These are phyloP conservation scores for Cryptococcus neoformans DNA, from an alignment of 1,284 basidiomycete species.

Conservation along the genomic window DNA sequence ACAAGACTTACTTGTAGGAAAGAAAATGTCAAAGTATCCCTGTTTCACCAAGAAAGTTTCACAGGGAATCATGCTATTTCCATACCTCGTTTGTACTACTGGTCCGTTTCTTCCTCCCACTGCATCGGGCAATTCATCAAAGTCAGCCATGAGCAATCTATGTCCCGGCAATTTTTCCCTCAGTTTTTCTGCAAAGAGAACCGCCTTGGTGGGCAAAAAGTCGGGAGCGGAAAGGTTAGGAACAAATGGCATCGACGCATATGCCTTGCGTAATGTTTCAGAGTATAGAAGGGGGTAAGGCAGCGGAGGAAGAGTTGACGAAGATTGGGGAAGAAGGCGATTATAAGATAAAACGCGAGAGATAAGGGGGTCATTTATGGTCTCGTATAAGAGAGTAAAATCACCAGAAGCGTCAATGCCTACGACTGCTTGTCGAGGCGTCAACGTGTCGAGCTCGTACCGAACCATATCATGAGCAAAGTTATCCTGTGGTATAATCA, in stretches of 20 bases:
- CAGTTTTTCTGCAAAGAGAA: slow-evolving; percentile 80
- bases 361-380: slow-evolving; percentile 81
- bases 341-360: slow-evolving; percentile 59
- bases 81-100: slow-evolving; percentile 92
- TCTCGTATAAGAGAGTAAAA: slow-evolving; percentile 80
- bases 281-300: slow-evolving; percentile 31
- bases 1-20: slow-evolving; percentile 65
- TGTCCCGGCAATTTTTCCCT: slow-evolving; percentile 84
- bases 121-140: slow-evolving; percentile 80
- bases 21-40: slow-evolving; percentile 99
- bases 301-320: slow-evolving; percentile 37
- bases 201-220: slow-evolving; percentile 89
- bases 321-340: slow-evolving; percentile 59
- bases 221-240: slow-evolving; percentile 88
- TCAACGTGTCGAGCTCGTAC: slow-evolving; percentile 72
- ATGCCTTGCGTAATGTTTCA: slow-evolving; percentile 59
- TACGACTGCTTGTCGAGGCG: slow-evolving; percentile 81
- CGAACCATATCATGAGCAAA: slow-evolving; percentile 95
- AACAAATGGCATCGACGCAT: slow-evolving; percentile 73
- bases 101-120: slow-evolving; percentile 83
- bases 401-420: slow-evolving; percentile 79
- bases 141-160: slow-evolving; percentile 89
- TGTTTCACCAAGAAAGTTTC: slow-evolving; percentile 88
- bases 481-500: slow-evolving; percentile 61
- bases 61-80: slow-evolving; percentile 80